These are phyloP conservation scores for Epichloe bromicola DNA, from an alignment of 2,329 filamentous ascomycete genomes.

Conservation along the genomic window DNA sequence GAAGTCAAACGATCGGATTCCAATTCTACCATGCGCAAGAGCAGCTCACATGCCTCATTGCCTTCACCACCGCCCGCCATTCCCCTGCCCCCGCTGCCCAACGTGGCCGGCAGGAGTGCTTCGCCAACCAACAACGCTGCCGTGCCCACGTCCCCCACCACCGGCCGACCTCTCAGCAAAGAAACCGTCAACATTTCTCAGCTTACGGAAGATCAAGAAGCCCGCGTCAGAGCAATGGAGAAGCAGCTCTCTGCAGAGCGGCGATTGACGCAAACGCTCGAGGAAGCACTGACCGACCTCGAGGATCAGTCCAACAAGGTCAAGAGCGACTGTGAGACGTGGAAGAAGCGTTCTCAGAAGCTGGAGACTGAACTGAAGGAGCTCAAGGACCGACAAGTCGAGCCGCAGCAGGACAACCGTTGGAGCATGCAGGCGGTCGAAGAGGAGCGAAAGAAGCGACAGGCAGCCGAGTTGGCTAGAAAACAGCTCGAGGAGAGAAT, in stretches of 20 bases:
- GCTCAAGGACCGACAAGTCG: slow-evolving; percentile 38
- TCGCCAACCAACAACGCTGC: slow-evolving; percentile 25
- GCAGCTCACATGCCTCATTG: slow-evolving; percentile 65
- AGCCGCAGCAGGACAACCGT: slow-evolving; percentile 40
- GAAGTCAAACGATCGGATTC: slow-evolving; percentile 47
- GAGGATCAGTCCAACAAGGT: slow-evolving; percentile 86
- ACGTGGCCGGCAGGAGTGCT: slow-evolving; percentile 32
- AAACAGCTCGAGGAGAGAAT: slow-evolving; percentile 90
- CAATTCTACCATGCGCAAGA: slow-evolving; percentile 68
- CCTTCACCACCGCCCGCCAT: slow-evolving; percentile 92
- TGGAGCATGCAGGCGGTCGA: slow-evolving; percentile 82
- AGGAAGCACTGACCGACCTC: slow-evolving; percentile 89
- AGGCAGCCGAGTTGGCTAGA: slow-evolving; percentile 78
- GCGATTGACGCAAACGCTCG: slow-evolving; percentile 85
- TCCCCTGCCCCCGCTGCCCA: slow-evolving; percentile 83
- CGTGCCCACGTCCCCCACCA: slow-evolving; percentile 38
- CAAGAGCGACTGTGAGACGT: slow-evolving; percentile 78
- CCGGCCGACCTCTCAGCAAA: slow-evolving; percentile 65
- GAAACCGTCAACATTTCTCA: slow-evolving; percentile 57
- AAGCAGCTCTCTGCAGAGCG: slow-evolving; percentile 94
- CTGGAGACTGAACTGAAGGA: slow-evolving; percentile 62
- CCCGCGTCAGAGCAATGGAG: slow-evolving; percentile 87
- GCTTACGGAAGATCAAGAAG: slow-evolving; percentile 86
- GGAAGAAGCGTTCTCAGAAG: slow-evolving; percentile 72
- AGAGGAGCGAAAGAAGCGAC: slow-evolving; percentile 85